Evolutionary conservation across 768 basidiomycete species (phyloP).

Genomic region (Hericium erinaceus): DNA sequence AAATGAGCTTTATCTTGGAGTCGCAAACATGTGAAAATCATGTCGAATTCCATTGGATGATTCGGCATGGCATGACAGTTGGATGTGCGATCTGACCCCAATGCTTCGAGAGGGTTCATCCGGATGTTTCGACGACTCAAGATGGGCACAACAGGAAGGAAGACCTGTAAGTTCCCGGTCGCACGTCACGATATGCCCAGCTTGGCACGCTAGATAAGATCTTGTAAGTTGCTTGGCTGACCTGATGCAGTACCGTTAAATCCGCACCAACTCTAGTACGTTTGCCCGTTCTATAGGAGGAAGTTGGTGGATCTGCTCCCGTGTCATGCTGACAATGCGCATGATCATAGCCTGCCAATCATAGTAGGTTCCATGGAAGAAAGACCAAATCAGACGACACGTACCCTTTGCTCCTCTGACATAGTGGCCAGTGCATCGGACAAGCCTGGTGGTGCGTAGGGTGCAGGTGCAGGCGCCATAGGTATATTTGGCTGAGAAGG

Average conservation of each 20-base stretch:
- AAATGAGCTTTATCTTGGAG: too few relatives aligned
- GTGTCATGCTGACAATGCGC: constrained; percentile 73
- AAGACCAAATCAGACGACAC: constrained; percentile 4
- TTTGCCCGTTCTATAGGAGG: constrained; percentile 66
- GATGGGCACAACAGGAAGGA: too few relatives aligned
- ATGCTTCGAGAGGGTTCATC: too few relatives aligned
- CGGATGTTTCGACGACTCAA: too few relatives aligned
- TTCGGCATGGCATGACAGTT: too few relatives aligned
- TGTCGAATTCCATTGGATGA: too few relatives aligned
- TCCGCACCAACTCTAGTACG: constrained; percentile 74
- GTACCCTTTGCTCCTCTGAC: constrained; percentile 62
- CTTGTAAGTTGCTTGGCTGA: not conserved
- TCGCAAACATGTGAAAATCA: too few relatives aligned
- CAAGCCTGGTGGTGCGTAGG: constrained; percentile 19
- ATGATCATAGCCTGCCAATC: constrained; percentile 55
- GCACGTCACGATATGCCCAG: constrained; percentile 7
- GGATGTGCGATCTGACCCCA: too few relatives aligned
- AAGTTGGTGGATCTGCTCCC: constrained; percentile 71
- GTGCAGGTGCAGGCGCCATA: constrained; percentile 2
- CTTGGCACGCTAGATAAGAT: constrained; percentile 8
- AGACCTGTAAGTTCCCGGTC: too few relatives aligned
- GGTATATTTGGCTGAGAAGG: constrained; percentile 1
- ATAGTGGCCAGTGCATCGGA: constrained; percentile 49
- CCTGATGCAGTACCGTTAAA: not conserved
- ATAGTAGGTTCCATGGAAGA: constrained; percentile 9